A percentile compares a stretch with the other conserved stretches of the same genome.
phyloP scores from a whole-genome alignment of 768 basidiomycete species.

The Rhodotorula kratochvilovae region DNA sequence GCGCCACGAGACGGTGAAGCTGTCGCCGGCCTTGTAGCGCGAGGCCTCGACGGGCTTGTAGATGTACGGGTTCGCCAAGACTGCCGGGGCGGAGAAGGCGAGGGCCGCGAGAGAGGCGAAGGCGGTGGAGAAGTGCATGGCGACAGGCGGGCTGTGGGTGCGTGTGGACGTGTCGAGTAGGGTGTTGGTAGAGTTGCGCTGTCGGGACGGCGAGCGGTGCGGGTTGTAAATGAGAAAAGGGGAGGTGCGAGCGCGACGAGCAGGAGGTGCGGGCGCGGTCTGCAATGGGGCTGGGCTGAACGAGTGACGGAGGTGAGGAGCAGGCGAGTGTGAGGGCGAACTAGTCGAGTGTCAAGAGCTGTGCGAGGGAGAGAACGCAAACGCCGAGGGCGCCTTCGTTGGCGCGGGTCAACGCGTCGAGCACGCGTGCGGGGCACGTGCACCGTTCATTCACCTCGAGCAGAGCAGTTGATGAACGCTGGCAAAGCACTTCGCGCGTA shows the following conservation, averaged over 20 bases:
- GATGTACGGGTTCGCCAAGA: constrained; percentile 5
- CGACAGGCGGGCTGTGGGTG: neutral
- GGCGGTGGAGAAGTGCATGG: neutral
- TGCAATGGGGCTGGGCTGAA: neutral
- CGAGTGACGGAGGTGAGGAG: neutral
- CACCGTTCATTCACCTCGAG: neutral
- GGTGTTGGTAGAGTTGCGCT: no score
- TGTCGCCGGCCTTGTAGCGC: neutral
- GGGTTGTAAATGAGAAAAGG: no score
- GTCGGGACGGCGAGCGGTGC: no score
- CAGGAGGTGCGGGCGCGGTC: neutral
- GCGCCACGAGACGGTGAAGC: constrained; percentile 7
- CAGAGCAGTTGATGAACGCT: no score
- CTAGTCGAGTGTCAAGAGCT: neutral
- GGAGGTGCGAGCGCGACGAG: neutral
- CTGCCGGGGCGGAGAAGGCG: neutral
- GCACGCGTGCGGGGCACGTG: neutral
- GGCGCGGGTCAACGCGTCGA: neutral
- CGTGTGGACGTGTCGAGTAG: neutral
- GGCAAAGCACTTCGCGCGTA: no score
- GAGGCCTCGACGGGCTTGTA: constrained; percentile 7
- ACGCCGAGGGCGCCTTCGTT: no score
- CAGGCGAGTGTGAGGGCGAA: neutral
- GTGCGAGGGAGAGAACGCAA: neutral
- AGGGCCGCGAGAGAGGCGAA: neutral